Evolutionary conservation across 371 early-diverging fungal species (phyloP).

Genomic region (Blakeslea trispora): DNA sequence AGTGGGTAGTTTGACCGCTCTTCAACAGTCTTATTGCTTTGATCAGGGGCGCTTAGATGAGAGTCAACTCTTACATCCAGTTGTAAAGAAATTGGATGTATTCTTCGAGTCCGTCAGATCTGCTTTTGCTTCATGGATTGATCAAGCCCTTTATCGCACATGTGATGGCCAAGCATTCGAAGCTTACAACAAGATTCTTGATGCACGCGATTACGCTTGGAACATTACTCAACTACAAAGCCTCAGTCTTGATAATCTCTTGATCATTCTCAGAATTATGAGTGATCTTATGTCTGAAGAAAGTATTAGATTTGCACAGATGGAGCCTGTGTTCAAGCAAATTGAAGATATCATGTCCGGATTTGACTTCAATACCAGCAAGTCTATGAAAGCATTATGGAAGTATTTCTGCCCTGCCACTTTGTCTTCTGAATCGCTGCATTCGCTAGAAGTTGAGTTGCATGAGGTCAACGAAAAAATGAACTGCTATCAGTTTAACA

Average conservation of each 20-base stretch:
- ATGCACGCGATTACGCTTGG: conserved; percentile 65
- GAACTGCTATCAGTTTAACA: conserved; percentile 28
- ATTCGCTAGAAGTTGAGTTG: conserved; percentile 50
- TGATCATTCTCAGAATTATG: conserved; percentile 47
- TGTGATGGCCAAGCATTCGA: conserved; percentile 31
- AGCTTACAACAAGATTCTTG: conserved; percentile 52
- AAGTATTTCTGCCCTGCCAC: conserved; percentile 63
- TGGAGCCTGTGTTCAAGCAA: conserved; percentile 15
- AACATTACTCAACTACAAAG: conserved; percentile 43
- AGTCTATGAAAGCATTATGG: conserved; percentile 68
- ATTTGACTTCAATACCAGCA: conserved; percentile 52
- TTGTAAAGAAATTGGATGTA: conserved; percentile 47
- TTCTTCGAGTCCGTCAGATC: conserved; percentile 39
- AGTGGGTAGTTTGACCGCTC: conserved; percentile 43
- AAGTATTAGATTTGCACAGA: conserved; percentile 8
- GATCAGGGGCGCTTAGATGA: conserved; percentile 47
- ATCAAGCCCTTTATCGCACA: conserved; percentile 24
- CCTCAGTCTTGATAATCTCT: conserved; percentile 60
- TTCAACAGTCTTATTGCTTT: conserved; percentile 59
- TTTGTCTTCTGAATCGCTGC: conserved; percentile 51
- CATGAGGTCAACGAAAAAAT: conserved; percentile 34
- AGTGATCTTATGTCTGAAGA: conserved; percentile 24
- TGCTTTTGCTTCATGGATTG: conserved; percentile 39
- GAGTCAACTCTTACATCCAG: conserved; percentile 52
- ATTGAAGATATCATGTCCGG: conserved; percentile 42